Conservation (phyloP, 345 rosid genomes). For the Salix caprea region DNA sequence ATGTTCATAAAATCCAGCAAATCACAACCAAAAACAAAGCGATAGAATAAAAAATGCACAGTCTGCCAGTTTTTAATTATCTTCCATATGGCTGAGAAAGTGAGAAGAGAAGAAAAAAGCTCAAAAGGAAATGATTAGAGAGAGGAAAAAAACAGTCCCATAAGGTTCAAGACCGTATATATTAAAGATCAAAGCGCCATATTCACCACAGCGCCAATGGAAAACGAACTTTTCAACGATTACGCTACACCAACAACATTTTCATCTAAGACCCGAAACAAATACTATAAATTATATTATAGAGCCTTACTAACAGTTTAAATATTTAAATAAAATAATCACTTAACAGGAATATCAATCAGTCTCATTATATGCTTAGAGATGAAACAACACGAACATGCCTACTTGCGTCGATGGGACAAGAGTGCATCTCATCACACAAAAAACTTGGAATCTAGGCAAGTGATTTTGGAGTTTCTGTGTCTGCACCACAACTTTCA, state of each 20-base stretch:
- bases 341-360: too few species aligned
- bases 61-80: not conserved
- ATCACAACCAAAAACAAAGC: not conserved
- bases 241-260: not conserved
- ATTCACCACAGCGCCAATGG: not conserved
- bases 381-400: constrained; percentile 8
- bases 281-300: too few species aligned
- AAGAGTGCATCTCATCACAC: not conserved
- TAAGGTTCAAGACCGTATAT: constrained; percentile 16
- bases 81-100: not conserved
- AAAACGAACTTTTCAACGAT: not conserved
- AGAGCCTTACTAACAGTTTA: too few species aligned
- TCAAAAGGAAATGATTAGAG: not conserved
- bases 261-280: too few species aligned
- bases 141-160: constrained; percentile 6
- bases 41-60: not conserved
- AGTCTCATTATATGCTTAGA: not conserved
- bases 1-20: constrained; percentile 71
- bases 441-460: not conserved
- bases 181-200: not conserved
- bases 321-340: too few species aligned
- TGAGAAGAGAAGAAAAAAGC: not conserved
- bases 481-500: too few species aligned
- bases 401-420: not conserved
- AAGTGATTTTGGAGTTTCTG: not conserved